A percentile compares a stretch with the other conserved stretches of the same genome.
phyloP scores from a whole-genome alignment of 352 stramenopile genomes.

The Thraustochytrium striatum region DNA sequence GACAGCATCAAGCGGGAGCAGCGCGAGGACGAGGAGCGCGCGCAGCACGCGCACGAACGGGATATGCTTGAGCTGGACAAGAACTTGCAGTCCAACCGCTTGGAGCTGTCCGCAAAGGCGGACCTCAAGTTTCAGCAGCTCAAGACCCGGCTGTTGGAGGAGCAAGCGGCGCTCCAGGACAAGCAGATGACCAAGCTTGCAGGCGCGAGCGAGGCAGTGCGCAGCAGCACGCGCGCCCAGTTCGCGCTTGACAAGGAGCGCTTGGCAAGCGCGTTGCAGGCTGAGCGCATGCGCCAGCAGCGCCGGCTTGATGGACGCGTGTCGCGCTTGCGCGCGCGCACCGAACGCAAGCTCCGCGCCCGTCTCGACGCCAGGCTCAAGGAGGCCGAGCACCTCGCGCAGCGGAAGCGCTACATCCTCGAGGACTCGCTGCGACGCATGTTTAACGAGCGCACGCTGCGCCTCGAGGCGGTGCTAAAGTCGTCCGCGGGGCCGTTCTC shows the following conservation, averaged over 20 bases:
- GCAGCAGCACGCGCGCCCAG: background rate
- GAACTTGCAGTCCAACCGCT: background rate
- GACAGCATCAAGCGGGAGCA: constrained; percentile 19
- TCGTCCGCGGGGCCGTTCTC: background rate
- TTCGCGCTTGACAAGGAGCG: constrained; percentile 36
- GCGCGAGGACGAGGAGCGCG: constrained; percentile 5
- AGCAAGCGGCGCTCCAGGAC: background rate
- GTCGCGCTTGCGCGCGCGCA: background rate
- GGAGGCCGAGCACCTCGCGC: constrained; percentile 11
- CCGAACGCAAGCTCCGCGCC: background rate
- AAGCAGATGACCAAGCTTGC: constrained; percentile 17
- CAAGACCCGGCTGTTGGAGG: constrained; percentile 24
- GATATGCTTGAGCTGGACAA: constrained; percentile 32
- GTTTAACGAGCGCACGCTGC: constrained; percentile 21
- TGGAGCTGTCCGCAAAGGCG: background rate
- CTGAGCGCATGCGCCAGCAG: constrained; percentile 19
- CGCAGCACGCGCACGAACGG: background rate
- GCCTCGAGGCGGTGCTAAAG: background rate
- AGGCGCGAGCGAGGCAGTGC: background rate
- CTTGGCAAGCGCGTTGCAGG: background rate
- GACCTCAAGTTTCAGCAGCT: background rate
- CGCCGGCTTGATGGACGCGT: constrained; percentile 30
- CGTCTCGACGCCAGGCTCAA: constrained; percentile 3
- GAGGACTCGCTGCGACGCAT: constrained; percentile 31
- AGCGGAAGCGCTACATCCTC: constrained; percentile 30